A percentile compares a stretch with the other conserved stretches of the same genome.
Evolutionary conservation across 2,329 filamentous ascomycete species (phyloP).

Genomic region (Aureobasidium sp.): DNA sequence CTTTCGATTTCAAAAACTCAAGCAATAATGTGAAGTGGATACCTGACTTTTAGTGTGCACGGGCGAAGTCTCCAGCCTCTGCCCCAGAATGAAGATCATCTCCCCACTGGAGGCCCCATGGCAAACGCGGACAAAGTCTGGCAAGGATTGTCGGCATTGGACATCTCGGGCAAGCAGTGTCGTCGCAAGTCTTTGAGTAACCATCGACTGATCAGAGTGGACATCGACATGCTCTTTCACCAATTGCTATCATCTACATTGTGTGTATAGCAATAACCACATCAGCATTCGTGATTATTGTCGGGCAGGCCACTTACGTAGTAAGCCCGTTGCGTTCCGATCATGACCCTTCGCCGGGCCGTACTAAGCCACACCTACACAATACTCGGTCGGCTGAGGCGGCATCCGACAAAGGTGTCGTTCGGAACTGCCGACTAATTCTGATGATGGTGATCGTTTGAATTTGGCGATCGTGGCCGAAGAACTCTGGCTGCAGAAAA

Average conservation of each 20-base stretch:
- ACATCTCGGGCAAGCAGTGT: background rate
- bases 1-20: background rate
- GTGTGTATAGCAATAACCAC: background rate
- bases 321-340: slow-evolving; percentile 1
- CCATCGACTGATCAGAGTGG: background rate
- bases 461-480: background rate
- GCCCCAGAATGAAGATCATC: slow-evolving; percentile 9
- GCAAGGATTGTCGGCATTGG: background rate
- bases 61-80: background rate
- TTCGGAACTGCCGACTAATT: background rate
- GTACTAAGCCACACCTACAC: background rate
- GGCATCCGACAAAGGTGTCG: background rate
- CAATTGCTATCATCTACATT: no score
- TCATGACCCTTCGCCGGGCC: background rate
- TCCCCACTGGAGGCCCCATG: slow-evolving; percentile 11
- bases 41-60: slow-evolving; percentile 1
- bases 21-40: slow-evolving; percentile 9
- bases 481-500: background rate
- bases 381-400: background rate
- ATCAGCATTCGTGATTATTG: background rate
- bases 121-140: background rate
- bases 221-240: no score
- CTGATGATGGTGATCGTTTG: background rate
- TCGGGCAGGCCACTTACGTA: slow-evolving; percentile 6
- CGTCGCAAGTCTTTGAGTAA: background rate